phyloP scores from a whole-genome alignment of 441 rosid species.

The Pelargonium fulgidum region DNA sequence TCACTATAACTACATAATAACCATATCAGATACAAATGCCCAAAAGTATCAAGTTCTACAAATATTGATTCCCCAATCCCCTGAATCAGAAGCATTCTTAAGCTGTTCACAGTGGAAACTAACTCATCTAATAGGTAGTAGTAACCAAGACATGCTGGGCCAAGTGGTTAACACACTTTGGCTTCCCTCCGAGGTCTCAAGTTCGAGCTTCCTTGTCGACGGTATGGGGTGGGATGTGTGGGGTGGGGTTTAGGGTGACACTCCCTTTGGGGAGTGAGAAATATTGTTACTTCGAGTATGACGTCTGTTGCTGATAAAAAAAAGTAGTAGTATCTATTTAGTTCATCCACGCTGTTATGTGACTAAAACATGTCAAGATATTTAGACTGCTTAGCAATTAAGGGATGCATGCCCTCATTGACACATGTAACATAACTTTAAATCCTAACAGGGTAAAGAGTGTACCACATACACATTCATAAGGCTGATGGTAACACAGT shows the following conservation, averaged over 20 bases:
- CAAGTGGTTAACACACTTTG: too few relatives aligned
- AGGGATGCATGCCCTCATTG: not conserved
- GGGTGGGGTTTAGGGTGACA: too few relatives aligned
- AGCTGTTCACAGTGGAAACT: not conserved
- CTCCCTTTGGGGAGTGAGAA: too few relatives aligned
- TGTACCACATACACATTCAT: constrained; percentile 45
- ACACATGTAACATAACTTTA: not conserved
- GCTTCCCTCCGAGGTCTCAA: too few relatives aligned
- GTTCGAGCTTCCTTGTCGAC: too few relatives aligned
- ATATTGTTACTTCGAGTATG: too few relatives aligned
- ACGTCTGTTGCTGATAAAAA: too few relatives aligned
- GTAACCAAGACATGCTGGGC: not conserved
- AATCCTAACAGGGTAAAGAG: constrained; percentile 14
- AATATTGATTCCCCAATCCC: not conserved
- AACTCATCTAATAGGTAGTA: not conserved
- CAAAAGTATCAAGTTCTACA: constrained; percentile 1
- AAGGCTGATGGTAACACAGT: constrained; percentile 62
- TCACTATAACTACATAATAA: not conserved
- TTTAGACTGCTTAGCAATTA: not conserved
- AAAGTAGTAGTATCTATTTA: not conserved
- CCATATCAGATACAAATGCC: not conserved
- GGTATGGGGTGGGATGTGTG: too few relatives aligned
- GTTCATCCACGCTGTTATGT: not conserved
- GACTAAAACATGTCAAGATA: not conserved
- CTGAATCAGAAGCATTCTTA: not conserved